These are phyloP conservation scores for Eucalyptus cloeziana DNA, from an alignment of 345 rosid species.

Conservation along the genomic window DNA sequence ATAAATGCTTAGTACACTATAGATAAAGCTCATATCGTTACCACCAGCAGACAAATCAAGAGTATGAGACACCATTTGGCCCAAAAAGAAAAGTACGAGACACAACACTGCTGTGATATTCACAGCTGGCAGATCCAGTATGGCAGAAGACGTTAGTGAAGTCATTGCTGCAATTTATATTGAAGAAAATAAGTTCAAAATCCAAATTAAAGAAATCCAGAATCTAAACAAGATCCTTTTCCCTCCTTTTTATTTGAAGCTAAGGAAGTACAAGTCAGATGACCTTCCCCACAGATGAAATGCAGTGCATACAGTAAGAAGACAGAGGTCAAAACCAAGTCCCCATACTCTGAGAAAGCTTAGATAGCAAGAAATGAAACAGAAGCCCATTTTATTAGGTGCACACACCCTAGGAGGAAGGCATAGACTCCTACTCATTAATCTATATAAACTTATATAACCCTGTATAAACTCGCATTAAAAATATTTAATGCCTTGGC, in stretches of 20 bases:
- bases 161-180: background rate
- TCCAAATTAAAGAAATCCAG: background rate
- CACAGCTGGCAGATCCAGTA: background rate
- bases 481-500: background rate
- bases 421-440: background rate
- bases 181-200: background rate
- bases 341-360: background rate
- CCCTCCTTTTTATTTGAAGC: background rate
- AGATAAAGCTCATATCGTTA: background rate
- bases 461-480: background rate
- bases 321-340: background rate
- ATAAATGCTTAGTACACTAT: background rate
- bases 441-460: background rate
- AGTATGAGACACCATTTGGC: background rate
- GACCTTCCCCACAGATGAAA: background rate
- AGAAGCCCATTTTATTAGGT: background rate
- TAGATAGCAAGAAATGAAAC: background rate
- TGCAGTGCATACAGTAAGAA: background rate
- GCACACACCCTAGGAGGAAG: background rate
- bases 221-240: background rate
- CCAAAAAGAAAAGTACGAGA: background rate
- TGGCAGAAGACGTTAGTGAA: background rate
- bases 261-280: background rate
- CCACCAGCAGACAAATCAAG: background rate
- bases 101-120: background rate